Percentiles rank a stretch among this genome's conserved stretches.
Evolutionary conservation across 371 early-diverging fungal species (phyloP).

Genomic region (Capillidium rhysosporum): DNA sequence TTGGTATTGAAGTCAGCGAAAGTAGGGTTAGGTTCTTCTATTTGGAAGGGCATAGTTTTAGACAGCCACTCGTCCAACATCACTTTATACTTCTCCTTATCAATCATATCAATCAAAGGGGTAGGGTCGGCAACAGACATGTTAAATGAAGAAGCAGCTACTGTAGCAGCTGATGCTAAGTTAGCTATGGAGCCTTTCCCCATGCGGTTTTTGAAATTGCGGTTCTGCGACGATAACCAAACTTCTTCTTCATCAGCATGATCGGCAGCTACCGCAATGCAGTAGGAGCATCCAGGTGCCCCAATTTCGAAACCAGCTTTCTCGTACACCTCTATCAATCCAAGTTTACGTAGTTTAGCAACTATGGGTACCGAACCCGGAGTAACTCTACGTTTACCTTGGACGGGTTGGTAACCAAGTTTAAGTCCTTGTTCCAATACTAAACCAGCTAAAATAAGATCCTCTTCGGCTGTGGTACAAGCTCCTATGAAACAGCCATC

Average conservation of each 20-base stretch:
- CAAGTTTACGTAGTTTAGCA: conserved; percentile 52
- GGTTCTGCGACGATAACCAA: conserved; percentile 58
- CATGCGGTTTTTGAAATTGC: conserved; percentile 68
- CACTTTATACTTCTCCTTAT: conserved; percentile 28
- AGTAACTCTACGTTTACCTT: conserved; percentile 44
- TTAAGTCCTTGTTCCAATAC: conserved; percentile 50
- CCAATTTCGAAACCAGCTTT: conserved; percentile 50
- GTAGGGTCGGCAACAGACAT: conserved; percentile 47
- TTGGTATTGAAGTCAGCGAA: conserved; percentile 16
- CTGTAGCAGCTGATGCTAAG: conserved; percentile 52
- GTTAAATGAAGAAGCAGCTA: conserved; percentile 54
- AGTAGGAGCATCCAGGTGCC: conserved; percentile 72
- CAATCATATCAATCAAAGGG: conserved; percentile 35
- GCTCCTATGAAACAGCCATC: conserved; percentile 64
- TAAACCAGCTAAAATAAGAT: conserved; percentile 48
- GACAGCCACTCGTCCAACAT: conserved; percentile 39
- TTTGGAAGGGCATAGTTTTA: conserved; percentile 24
- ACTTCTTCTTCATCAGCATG: conserved; percentile 56
- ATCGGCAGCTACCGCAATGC: conserved; percentile 58
- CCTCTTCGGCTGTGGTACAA: conserved; percentile 67
- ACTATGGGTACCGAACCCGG: conserved; percentile 60
- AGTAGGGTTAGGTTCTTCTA: conserved; percentile 41
- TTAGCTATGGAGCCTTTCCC: conserved; percentile 61
- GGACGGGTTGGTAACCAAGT: conserved; percentile 30
- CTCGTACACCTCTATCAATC: conserved; percentile 44